Base-by-base conservation (phyloP, 768 basidiomycete genomes). In the Mycena crocata region DNA sequence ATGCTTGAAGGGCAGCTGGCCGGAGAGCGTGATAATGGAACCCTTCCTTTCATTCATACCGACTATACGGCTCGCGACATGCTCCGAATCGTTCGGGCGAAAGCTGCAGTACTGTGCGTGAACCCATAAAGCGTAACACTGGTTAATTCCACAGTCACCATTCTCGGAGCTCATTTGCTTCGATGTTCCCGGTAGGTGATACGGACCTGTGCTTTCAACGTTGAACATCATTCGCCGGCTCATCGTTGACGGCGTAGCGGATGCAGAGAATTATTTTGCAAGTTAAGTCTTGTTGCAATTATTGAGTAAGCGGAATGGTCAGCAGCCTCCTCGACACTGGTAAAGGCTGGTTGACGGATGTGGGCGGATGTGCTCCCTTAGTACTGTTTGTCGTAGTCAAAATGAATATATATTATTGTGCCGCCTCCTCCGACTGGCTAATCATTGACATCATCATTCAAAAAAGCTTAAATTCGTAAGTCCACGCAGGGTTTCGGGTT, bases 61-160 rank as follows among this genome's bases (percentile, higher is more conserved):
- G 71, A 70, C 23, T 40, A 71, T 40, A 68, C 66, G 17, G 66
- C 69, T 6, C 62, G 69, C 14, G 71, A 72, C 40, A 72, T 72
- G 69, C 39, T 72, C 19, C 56, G 57, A n/a, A 72, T 72, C 23
- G 56, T 67, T 3, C 32, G 62, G 45, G 64, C 62, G 12, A 2
- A 70, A 72, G 64, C 5, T 72, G 7, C 62, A 68, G 19, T 67
- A 67, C 21, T 67, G 66, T 70, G 39, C 35, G 68, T 61, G 5
- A 24, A 37, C 8, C 9, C 17, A 14, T 3, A 17, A 12, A 40
- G 5, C 21, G 15, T 6, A 13, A 13, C 4, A 31, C 35, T 57
- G 30, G n/a, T n/a, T n/a, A n/a, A 57, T 6, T 21, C 28, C 13
- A 31, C 17, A 31, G 13, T 28, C 8, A 10, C 34, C 23, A 15